Evolutionary conservation across 208 protist genomes (phyloP).

Genomic region (Trypanosomatidae sp.): DNA sequence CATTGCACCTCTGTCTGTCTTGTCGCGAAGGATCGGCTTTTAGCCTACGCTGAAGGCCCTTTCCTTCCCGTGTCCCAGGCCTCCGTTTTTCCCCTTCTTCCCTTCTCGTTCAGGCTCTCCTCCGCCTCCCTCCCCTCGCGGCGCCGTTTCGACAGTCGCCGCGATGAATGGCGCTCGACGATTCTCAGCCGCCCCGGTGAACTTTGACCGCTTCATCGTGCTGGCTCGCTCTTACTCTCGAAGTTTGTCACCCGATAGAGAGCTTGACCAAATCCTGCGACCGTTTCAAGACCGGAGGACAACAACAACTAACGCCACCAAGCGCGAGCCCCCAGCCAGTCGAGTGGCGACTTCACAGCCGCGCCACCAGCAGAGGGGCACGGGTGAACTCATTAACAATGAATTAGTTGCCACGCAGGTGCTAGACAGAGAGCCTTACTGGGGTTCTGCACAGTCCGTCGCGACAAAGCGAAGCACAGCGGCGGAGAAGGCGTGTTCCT

Average conservation of each 20-base stretch:
- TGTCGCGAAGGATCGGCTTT: background rate
- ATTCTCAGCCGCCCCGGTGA: slow-evolving; percentile 44
- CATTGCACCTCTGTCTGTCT: background rate
- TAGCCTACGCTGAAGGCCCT: background rate
- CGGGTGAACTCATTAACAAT: background rate
- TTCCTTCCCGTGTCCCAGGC: background rate
- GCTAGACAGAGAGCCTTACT: background rate
- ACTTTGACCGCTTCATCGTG: slow-evolving; percentile 71
- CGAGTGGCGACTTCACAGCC: background rate
- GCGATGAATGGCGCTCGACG: slow-evolving; percentile 9
- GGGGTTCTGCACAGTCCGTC: too few species aligned
- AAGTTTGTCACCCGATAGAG: slow-evolving; percentile 69
- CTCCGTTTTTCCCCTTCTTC: background rate
- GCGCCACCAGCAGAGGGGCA: background rate
- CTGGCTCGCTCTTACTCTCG: slow-evolving; percentile 43
- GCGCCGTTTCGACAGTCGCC: background rate
- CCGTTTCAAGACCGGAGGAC: slow-evolving; percentile 20
- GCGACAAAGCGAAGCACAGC: background rate
- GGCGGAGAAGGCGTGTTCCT: background rate
- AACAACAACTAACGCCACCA: background rate
- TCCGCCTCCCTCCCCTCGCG: background rate
- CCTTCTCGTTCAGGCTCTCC: background rate
- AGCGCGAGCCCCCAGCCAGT: slow-evolving; percentile 1
- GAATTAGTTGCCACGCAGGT: background rate
- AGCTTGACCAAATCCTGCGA: slow-evolving; percentile 76